Percentiles rank a stretch among this genome's conserved stretches.
Conservation (phyloP, 1,284 basidiomycete species). For the Vanrija sp. region DNA sequence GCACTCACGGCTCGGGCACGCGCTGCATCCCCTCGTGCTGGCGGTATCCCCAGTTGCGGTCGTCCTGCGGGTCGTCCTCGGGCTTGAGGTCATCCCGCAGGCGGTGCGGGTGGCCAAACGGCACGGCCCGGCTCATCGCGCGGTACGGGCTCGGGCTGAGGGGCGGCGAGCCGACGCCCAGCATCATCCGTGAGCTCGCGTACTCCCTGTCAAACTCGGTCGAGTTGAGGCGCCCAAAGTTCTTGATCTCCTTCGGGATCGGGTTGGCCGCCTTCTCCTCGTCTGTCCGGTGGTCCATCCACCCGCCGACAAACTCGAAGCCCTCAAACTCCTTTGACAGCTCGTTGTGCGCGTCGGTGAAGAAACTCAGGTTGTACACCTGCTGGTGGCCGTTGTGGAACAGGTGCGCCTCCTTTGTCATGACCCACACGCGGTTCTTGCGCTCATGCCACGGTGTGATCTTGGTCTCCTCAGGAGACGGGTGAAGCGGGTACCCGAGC, state of each 20-base stretch:
- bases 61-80: not conserved
- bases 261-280: slow-evolving; percentile 1
- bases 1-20: not conserved
- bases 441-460: slow-evolving; percentile 9
- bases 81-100: no score
- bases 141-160: slow-evolving; percentile 18
- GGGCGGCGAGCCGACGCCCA: slow-evolving; percentile 21
- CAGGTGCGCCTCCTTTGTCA: slow-evolving; percentile 22
- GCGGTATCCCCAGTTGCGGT: not conserved
- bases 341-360: slow-evolving; percentile 10
- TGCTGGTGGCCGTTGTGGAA: slow-evolving; percentile 8
- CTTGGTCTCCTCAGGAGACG: not conserved
- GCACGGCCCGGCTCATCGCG: slow-evolving; percentile 5
- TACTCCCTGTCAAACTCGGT: slow-evolving; percentile 15
- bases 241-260: slow-evolving; percentile 11
- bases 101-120: not conserved
- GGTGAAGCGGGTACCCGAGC: slow-evolving; percentile 14
- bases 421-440: slow-evolving; percentile 20
- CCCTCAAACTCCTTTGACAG: slow-evolving; percentile 19
- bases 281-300: slow-evolving; percentile 12
- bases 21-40: not conserved
- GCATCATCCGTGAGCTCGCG: slow-evolving; percentile 10
- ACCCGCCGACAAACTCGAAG: slow-evolving; percentile 19
- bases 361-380: not conserved
- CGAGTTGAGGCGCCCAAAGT: slow-evolving; percentile 10